Conservation (phyloP, 2,329 filamentous ascomycete species). For the Phyllosticta paracitricarpa region DNA sequence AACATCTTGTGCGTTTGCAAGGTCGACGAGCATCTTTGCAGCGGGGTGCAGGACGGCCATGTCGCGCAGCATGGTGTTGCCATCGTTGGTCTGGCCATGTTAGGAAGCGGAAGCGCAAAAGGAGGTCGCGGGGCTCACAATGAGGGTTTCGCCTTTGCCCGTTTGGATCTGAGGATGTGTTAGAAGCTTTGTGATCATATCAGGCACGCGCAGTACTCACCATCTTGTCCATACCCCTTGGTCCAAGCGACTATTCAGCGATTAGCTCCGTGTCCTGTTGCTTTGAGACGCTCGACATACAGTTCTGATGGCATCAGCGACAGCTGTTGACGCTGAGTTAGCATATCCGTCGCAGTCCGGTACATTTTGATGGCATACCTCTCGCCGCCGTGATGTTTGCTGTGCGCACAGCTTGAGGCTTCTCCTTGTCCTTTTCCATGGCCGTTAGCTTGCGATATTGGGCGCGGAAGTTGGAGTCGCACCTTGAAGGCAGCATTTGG, state of each 20-base stretch:
- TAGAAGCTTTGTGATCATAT: constrained; percentile 16
- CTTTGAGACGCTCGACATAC: constrained; percentile 29
- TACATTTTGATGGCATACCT: constrained; percentile 49
- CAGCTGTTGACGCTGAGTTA: constrained; percentile 48
- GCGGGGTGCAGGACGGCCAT: constrained; percentile 99
- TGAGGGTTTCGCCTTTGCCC: constrained; percentile 92
- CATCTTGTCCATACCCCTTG: constrained; percentile 99
- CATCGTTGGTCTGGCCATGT: constrained; percentile 69
- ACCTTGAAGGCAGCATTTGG: constrained; percentile 61
- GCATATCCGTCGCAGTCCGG: constrained; percentile 15
- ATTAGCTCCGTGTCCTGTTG: constrained; percentile 1
- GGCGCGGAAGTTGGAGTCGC: constrained; percentile 11
- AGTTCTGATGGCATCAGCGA: constrained; percentile 94
- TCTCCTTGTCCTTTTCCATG: constrained; percentile 67
- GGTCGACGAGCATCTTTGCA: constrained; percentile 96
- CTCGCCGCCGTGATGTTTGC: constrained; percentile 95
- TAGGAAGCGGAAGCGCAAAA: constrained; percentile 16
- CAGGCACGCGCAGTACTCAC: constrained; percentile 24
- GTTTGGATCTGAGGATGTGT: constrained; percentile 61
- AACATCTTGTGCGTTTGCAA: constrained; percentile 94
- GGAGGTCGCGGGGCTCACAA: constrained; percentile 38
- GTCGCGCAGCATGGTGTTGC: constrained; percentile 97
- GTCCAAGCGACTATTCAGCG: constrained; percentile 63
- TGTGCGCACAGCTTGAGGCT: constrained; percentile 92
- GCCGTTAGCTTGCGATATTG: constrained; percentile 31